Conservation (phyloP, 208 protist species). For the Acanthamoeba lenticulata region DNA sequence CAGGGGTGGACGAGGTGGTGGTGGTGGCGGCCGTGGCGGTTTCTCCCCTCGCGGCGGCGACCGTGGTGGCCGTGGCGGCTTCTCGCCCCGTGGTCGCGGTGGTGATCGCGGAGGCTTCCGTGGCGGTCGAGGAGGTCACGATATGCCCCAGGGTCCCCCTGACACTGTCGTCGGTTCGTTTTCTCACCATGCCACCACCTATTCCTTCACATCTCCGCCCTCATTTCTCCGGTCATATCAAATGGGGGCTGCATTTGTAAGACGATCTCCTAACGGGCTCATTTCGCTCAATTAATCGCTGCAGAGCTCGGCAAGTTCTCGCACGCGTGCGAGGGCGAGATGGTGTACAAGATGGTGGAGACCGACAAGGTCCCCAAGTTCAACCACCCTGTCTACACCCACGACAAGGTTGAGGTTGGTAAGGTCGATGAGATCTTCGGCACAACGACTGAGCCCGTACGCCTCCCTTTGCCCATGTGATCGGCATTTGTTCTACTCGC, state of each 20-base stretch:
- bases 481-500: background rate
- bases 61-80: slow-evolving; percentile 22
- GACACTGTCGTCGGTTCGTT: slow-evolving; percentile 37
- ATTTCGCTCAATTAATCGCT: background rate
- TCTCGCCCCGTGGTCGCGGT: background rate
- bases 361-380: slow-evolving; percentile 67
- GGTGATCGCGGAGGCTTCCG: slow-evolving; percentile 52
- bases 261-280: background rate
- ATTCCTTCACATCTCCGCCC: background rate
- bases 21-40: slow-evolving; percentile 36
- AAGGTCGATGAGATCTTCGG: slow-evolving; percentile 72
- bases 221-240: background rate
- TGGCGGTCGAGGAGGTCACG: slow-evolving; percentile 51
- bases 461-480: background rate
- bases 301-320: slow-evolving; percentile 66
- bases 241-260: background rate
- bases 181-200: background rate
- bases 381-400: slow-evolving; percentile 63
- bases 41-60: background rate
- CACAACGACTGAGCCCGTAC: slow-evolving; percentile 55
- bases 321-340: slow-evolving; percentile 66
- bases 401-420: slow-evolving; percentile 53
- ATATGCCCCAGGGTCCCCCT: slow-evolving; percentile 20
- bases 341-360: slow-evolving; percentile 63
- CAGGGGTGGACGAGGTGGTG: slow-evolving; percentile 37